Evolutionary conservation across 1,284 basidiomycete species (phyloP), one percentile per base, ranked within the genome.

Genomic region (Ceratobasidium sp.): DNA sequence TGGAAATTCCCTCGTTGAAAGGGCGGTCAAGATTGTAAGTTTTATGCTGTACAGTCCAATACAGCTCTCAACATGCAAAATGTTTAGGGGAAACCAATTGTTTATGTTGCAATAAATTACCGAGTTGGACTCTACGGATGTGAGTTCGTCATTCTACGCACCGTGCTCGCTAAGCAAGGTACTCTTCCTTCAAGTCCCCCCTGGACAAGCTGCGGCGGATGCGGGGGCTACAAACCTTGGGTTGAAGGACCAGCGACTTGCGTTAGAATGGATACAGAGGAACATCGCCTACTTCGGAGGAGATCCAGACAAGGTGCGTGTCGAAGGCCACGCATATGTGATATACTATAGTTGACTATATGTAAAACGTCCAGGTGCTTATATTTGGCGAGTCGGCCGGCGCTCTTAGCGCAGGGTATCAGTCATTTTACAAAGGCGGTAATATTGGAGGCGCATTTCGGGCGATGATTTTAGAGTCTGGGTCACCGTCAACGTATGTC

Each of bases 201-300:
- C 80, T 79, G 49, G 79, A 78, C 61, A 83, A 4, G 82, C 82
- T 28, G 80, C 82, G 6, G 81, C 80, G 0, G 80, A 80, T 39
- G 81, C 82, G 51, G 78, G 79, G 1, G 82, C 82, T 0, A 81
- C 80, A 23, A 85, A 85, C 71, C 80, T 83, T 28, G 85, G 84
- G 20, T 71, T 85, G 28, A 78, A 80, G 60, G 87, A 88, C 78
- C 85, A 87, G 76, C 81, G 83, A 4, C 81, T 84, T 23, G 85
- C 84, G 0, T 81, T 89, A 4, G 80, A 86, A 76, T 89, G 87
- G 87, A 83, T 88, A 0, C 84, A 85, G 49, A 68, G 83, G 73
- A 84, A 87, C 77, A 86, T 88, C 66, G 79, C 79, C 42, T 80
- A 81, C 1, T 88, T 87, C 75, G 87, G 87, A 3, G 88, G 88